These are phyloP conservation scores for Phylloporus rhodoxanthus DNA, from an alignment of 768 basidiomycete species.

Conservation along the genomic window DNA sequence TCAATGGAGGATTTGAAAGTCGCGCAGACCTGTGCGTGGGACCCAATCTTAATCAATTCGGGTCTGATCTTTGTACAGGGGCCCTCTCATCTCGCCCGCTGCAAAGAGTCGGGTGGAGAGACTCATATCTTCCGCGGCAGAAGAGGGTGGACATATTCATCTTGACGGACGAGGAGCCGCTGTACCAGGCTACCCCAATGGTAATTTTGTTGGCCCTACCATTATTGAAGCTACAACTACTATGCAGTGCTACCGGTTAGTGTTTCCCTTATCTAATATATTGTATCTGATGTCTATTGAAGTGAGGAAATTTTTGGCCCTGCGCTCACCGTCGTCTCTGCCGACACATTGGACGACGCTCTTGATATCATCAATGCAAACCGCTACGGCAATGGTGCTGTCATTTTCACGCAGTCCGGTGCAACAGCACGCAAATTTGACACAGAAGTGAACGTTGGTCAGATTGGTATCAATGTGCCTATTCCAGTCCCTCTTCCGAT, in stretches of 20 bases:
- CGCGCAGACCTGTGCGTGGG: conserved; percentile 67
- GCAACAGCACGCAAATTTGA: conserved; percentile 95
- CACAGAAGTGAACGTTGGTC: conserved; percentile 79
- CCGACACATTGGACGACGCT: conserved; percentile 84
- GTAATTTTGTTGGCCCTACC: conserved; percentile 94
- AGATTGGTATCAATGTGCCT: conserved; percentile 90
- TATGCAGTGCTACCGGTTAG: conserved; percentile 84
- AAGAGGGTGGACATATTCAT: conserved; percentile 79
- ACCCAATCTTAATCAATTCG: neutral
- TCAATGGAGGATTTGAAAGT: conserved; percentile 87
- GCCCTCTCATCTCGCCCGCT: conserved; percentile 75
- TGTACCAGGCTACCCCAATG: conserved; percentile 72
- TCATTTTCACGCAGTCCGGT: conserved; percentile 94
- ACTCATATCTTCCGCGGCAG: conserved; percentile 66
- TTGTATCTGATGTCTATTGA: conserved; percentile 2
- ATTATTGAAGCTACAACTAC: conserved; percentile 75
- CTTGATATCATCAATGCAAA: conserved; percentile 86
- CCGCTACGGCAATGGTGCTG: conserved; percentile 88
- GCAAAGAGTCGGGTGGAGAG: conserved; percentile 73
- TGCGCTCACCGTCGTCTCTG: conserved; percentile 70
- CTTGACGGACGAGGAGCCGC: conserved; percentile 75
- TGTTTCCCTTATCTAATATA: conserved; percentile 16
- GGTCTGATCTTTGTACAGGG: conserved; percentile 35
- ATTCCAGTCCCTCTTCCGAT: conserved; percentile 90
- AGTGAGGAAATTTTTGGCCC: conserved; percentile 97